Conservation (phyloP, 2,329 filamentous ascomycete species). For the Aspergillus fischeri region DNA sequence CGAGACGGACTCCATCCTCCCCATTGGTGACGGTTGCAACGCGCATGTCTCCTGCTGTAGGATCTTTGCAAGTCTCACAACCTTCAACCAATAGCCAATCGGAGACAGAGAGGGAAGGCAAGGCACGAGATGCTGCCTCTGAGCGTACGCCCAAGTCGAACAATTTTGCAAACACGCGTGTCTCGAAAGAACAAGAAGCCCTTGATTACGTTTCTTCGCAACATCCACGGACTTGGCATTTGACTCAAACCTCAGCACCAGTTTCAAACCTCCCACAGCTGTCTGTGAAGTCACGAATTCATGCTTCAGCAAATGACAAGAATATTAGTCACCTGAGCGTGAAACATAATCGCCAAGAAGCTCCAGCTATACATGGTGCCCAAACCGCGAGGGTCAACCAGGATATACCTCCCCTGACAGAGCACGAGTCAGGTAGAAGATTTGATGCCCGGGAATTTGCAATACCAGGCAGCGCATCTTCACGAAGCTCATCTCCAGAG, state of each 20-base stretch:
- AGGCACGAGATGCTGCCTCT: neutral
- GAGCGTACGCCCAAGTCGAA: neutral
- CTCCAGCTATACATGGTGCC: neutral
- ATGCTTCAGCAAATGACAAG: neutral
- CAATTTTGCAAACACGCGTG: neutral
- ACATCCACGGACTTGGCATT: neutral
- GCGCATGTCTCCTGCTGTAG: neutral
- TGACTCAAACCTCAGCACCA: neutral
- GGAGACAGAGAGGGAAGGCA: neutral
- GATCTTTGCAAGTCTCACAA: neutral
- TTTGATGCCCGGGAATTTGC: neutral
- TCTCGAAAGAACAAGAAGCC: neutral
- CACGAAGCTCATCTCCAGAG: constrained; percentile 13
- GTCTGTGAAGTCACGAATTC: neutral
- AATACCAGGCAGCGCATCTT: constrained; percentile 12
- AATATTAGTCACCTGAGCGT: neutral
- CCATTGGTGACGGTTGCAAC: neutral
- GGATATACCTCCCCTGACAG: neutral
- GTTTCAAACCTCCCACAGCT: neutral
- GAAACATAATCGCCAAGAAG: neutral
- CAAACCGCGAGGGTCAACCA: neutral
- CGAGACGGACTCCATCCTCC: neutral
- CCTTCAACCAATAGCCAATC: neutral
- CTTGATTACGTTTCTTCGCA: neutral
- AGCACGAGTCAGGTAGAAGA: neutral